Percentiles rank a stretch among this genome's conserved stretches.
Conservation (phyloP, 2,329 filamentous ascomycete species). For the Penicillium expansum region DNA sequence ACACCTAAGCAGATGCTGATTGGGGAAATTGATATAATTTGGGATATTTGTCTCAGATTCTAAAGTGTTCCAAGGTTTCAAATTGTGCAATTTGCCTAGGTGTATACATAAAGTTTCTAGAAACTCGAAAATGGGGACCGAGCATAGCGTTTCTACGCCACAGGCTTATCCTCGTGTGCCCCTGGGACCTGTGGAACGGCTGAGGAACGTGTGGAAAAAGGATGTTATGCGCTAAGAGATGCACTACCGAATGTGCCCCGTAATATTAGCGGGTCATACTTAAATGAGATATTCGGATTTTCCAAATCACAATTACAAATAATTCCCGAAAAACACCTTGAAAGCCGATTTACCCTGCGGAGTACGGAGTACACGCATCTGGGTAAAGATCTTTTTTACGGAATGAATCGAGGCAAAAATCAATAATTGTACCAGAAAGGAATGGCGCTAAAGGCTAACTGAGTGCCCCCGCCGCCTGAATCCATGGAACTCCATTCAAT, state of each 20-base stretch:
- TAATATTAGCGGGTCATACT: background rate
- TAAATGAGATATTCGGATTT: background rate
- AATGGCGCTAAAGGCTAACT: conserved; percentile 3
- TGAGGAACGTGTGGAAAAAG: conserved; percentile 9
- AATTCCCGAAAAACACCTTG: background rate
- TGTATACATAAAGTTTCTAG: background rate
- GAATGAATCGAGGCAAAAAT: background rate
- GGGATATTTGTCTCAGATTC: background rate
- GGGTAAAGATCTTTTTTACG: background rate
- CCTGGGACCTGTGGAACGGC: conserved; percentile 9
- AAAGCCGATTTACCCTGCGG: background rate
- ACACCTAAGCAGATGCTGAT: background rate
- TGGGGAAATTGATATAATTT: background rate
- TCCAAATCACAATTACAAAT: background rate
- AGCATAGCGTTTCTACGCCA: conserved; percentile 5
- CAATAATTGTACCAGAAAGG: conserved; percentile 1
- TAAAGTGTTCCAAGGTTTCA: background rate
- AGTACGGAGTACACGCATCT: background rate
- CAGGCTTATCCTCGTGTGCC: conserved; percentile 10
- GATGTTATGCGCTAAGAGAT: conserved; percentile 3
- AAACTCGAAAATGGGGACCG: conserved; percentile 5
- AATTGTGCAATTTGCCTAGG: background rate
- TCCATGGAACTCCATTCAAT: conserved; percentile 1
- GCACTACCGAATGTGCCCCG: conserved; percentile 8
- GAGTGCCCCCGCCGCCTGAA: background rate